phyloP scores from a whole-genome alignment of 192 early-diverging fungal species.

The Chytriomyces hyalinus region DNA sequence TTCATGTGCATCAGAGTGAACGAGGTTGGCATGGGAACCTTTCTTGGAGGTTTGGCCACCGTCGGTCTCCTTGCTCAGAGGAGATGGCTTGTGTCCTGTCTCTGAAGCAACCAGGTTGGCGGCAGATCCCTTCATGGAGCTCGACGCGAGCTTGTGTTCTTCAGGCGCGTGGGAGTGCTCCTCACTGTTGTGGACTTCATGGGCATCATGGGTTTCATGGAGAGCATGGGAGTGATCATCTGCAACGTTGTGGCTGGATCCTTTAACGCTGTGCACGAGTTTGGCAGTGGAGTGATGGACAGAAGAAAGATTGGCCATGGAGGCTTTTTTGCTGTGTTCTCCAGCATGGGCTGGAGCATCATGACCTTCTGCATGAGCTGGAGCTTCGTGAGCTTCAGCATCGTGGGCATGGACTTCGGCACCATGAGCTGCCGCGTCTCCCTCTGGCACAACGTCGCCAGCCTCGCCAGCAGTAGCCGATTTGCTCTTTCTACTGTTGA shows the following conservation, averaged over 20 bases:
- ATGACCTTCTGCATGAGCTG: neutral
- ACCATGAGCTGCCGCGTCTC: neutral
- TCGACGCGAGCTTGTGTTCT: neutral
- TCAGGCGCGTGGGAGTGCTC: neutral
- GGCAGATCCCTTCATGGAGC: conserved; percentile 11
- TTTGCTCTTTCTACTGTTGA: conserved; percentile 33
- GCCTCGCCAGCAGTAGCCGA: neutral
- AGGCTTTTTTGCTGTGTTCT: conserved; percentile 15
- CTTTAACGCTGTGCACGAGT: neutral
- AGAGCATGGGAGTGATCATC: neutral
- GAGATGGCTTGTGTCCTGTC: neutral
- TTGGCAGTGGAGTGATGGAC: neutral
- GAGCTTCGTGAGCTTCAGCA: neutral
- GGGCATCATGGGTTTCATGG: neutral
- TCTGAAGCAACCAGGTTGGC: neutral
- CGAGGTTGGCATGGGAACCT: neutral
- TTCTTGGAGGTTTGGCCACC: neutral
- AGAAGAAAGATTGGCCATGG: neutral
- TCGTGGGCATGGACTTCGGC: neutral
- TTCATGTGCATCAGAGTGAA: neutral
- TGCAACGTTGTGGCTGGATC: neutral
- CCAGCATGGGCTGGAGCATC: neutral
- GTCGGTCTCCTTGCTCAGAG: neutral
- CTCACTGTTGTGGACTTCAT: neutral
- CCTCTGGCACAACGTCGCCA: neutral